Evolutionary conservation across 345 rosid species (phyloP).

Genomic region (Citrus sinensis): DVS_A1.0 CM039161.1:4156501-4157000

Average conservation of each 20-base stretch:
- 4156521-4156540: slow-evolving; percentile 97
- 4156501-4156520: slow-evolving; percentile 90
- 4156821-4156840: slow-evolving; percentile 25
- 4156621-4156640: slow-evolving; percentile 99
- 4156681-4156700: slow-evolving; percentile 81
- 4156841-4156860: background rate
- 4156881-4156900: background rate
- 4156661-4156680: slow-evolving; percentile 91
- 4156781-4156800: slow-evolving; percentile 90
- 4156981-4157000: background rate
- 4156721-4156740: slow-evolving; percentile 78
- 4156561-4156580: slow-evolving; percentile 81
- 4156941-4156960: background rate
- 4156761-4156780: slow-evolving; percentile 95
- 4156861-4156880: background rate
- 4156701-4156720: slow-evolving; percentile 91
- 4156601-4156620: slow-evolving; percentile 78
- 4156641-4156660: slow-evolving; percentile 98
- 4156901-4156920: background rate
- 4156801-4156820: slow-evolving; percentile 66
- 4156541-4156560: slow-evolving; percentile 80
- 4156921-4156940: background rate
- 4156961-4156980: background rate
- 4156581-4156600: slow-evolving; percentile 77
- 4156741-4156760: slow-evolving; percentile 75